phyloP scores from a whole-genome alignment of 345 rosid species.

The Hibiscus trionum region DNA sequence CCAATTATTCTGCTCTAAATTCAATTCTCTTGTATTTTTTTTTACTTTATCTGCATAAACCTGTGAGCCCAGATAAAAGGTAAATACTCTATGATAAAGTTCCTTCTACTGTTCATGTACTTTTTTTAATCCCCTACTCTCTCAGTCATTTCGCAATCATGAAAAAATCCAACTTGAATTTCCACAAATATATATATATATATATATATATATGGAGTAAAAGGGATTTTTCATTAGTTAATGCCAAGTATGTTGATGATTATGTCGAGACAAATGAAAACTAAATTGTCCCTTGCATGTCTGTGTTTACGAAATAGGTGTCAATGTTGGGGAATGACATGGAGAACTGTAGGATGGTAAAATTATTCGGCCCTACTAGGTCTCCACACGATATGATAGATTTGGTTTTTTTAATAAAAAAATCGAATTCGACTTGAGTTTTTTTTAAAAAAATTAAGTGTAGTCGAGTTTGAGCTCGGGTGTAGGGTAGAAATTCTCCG shows the following conservation, averaged over 20 bases:
- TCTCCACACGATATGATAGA: no score
- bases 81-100: background rate
- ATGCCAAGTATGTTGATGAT: background rate
- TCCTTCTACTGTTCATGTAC: slow-evolving; percentile 11
- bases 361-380: no score
- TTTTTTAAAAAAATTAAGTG: no score
- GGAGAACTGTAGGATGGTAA: no score
- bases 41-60: background rate
- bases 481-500: no score
- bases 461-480: no score
- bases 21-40: background rate
- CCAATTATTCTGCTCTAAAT: background rate
- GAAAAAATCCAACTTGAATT: background rate
- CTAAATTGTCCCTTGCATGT: slow-evolving; percentile 4
- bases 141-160: slow-evolving; percentile 2
- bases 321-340: background rate
- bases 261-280: slow-evolving; percentile 1
- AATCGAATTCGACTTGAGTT: no score
- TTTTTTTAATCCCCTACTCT: background rate
- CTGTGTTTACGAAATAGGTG: slow-evolving; percentile 11
- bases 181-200: no score
- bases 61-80: slow-evolving; percentile 11
- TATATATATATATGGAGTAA: background rate
- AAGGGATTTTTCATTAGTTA: background rate
- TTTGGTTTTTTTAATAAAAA: no score